Base-by-base conservation (phyloP, 2,329 filamentous ascomycete genomes). In the Dothideomycetes sp. region DNA sequence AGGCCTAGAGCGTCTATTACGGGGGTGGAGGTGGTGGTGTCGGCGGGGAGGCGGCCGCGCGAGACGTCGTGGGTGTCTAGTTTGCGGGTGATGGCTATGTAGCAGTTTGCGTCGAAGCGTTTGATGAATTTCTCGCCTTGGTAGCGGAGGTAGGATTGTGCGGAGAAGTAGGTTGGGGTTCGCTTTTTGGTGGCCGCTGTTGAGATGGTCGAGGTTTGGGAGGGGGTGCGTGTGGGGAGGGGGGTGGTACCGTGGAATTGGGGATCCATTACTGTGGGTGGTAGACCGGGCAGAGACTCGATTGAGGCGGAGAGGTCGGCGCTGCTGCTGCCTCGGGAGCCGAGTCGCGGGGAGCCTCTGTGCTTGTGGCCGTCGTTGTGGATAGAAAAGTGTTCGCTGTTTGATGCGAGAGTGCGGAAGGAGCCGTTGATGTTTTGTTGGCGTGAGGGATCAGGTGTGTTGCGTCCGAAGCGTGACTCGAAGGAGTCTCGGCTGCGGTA, bases 401-500 rank as follows among this genome's bases (percentile, higher is more conserved):
- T 59, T 2, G 49, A 53, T 5, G 61, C 58, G 22, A 7, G 7
- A 4, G 58, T 61, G 15, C 74, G 70, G 5, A 69, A 66, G 12
- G 51, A 47, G 43, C 80, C 81, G 47, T 84, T 83, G 53, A 94
- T 94, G 34, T 80, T 86, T 59, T 94, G 86, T 41, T 79, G 75
- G 57, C 81, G 84, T 4, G 82, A 81, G 1, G 87, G 77, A 55
- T 96, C 87, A 1, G 88, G 88, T 2, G 77, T 89, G 58, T 95
- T 96, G 43, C 91, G 78, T 14, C 91, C 91, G 56, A 98, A 98
- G 4, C 91, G 79, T 14, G 87, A 78, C 65, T 98, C 91, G 51
- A 98, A 98, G 0, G 91, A 96, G 63, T 98, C 89, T 37, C 91
- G 84, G 58, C 87, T 95, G 50, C 91, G 79, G 64, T 98, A 98